Percentiles rank a stretch among this genome's conserved stretches.
Conservation (phyloP, 805 yeast species). For the Hanseniaspora lindneri region DNA sequence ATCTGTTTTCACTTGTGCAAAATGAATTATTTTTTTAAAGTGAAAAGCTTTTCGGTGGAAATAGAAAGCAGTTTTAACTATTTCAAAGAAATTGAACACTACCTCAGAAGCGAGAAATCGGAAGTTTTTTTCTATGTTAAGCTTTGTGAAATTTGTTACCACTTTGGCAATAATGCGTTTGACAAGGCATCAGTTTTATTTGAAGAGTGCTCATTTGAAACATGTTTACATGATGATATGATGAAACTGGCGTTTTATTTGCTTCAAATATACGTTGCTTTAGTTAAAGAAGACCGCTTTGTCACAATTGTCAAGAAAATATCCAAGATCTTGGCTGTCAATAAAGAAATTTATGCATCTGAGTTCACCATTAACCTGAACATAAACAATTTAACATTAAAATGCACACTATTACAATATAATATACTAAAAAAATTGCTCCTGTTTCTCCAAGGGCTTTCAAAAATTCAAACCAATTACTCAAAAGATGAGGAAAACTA, state of each 20-base stretch:
- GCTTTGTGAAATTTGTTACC: neutral
- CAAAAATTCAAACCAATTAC: neutral
- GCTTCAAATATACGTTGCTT: neutral
- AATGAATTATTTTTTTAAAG: constrained; percentile 1
- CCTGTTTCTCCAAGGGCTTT: neutral
- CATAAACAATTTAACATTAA: neutral
- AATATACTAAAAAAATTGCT: neutral
- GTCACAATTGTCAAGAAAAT: neutral
- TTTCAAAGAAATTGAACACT: neutral
- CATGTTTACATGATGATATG: neutral
- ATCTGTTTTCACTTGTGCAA: neutral
- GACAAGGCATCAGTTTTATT: neutral
- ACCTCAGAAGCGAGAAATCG: neutral
- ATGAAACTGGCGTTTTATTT: neutral
- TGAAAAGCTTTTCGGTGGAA: neutral
- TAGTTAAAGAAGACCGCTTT: neutral
- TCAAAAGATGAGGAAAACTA: neutral
- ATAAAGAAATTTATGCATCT: neutral
- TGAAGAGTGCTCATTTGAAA: neutral
- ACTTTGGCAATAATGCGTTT: neutral
- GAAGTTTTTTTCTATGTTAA: neutral
- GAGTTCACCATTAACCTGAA: neutral
- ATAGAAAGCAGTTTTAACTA: neutral
- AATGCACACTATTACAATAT: constrained; percentile 1
- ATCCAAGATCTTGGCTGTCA: neutral